Base-by-base conservation (phyloP, 306 rosid genomes). In the Adenanthera pavonina region DNA sequence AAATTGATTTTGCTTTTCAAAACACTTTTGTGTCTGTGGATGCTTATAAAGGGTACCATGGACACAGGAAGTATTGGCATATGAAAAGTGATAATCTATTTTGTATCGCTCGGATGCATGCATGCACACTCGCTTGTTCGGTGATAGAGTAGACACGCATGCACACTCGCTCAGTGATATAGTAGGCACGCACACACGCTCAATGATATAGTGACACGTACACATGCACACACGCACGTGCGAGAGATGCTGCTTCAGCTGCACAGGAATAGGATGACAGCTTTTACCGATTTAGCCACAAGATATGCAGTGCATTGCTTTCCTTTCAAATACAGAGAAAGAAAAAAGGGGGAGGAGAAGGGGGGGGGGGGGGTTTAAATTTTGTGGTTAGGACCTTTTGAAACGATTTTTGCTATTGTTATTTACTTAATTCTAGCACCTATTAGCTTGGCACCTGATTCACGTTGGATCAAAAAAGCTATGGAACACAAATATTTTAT, bases 171-270 rank as follows among this genome's bases (percentile, higher is more conserved):
- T 25, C 30, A 25, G 30, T 25, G 30, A 25, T 25, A 25, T 25
- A 25, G 30, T 25, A 25, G 30, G 30, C 30, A 25, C 30, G 30
- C 30, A 25, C 30, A 25, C 30, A 25, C 30, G 30, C 30, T 25
- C 30, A 25, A 25, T 25, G 30, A 25, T 25, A 25, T 25, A 25
- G 30, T 25, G 30, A 25, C 30, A 25, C 30, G 30, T 1, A 25
- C 30, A 25, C 30, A 25, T 25, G 30, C 30, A 25, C 30, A 25
- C 30, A 25, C 30, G 30, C 30, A 25, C 85, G 90, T 65, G 82
- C 89, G 85, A 83, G 86, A 78, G 91, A 82, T 69, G 56, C 81
- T 59, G 83, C 83, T 57, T 69, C 86, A 46, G 48, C 77, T 67
- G 69, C 83, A 38, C 77, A 87, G 47, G 91, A 87, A 38, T 78